Percentiles rank a stretch among this genome's conserved stretches.
phyloP scores from a whole-genome alignment of 2,329 filamentous ascomycete genomes.

The Hawksworthiomyces lignivorus region DNA sequence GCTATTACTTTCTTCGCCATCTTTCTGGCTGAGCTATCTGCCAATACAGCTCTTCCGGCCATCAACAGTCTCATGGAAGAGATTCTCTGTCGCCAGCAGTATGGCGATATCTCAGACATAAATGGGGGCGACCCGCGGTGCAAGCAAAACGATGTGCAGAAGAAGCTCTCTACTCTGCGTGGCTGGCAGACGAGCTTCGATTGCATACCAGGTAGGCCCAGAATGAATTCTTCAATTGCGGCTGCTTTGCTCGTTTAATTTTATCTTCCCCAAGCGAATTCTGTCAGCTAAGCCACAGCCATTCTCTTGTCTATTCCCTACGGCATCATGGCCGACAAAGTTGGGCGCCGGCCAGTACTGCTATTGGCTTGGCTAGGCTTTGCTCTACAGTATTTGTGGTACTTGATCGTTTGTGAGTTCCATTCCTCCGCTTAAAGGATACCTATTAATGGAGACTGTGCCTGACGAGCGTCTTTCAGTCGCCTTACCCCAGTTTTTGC shows the following conservation, averaged over 20 bases:
- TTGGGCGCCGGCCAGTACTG: conserved; percentile 35
- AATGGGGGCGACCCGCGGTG: conserved; percentile 37
- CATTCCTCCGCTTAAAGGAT: too few species aligned
- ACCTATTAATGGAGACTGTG: too few species aligned
- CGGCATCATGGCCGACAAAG: conserved; percentile 39
- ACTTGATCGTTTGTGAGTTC: conserved; percentile 18
- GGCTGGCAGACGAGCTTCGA: conserved; percentile 39
- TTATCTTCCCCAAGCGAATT: too few species aligned
- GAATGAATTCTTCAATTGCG: too few species aligned
- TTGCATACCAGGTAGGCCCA: conserved; percentile 36
- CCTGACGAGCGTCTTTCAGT: too few species aligned
- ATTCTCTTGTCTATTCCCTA: conserved; percentile 38
- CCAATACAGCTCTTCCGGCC: conserved; percentile 28
- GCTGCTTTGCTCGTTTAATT: too few species aligned
- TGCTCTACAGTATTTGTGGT: conserved; percentile 16
- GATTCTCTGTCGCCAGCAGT: conserved; percentile 38
- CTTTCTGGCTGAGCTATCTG: conserved; percentile 35
- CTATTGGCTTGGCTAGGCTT: conserved; percentile 22
- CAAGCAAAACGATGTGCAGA: conserved; percentile 42
- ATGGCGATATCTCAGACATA: conserved; percentile 38
- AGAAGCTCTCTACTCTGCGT: conserved; percentile 41
- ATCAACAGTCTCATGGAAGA: conserved; percentile 43
- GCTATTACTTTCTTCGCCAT: conserved; percentile 25
- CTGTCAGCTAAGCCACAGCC: too few species aligned
- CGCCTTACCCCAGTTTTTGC: conserved; percentile 28